Conservation (phyloP, 768 basidiomycete species). For the Suillus subaureus region DNA sequence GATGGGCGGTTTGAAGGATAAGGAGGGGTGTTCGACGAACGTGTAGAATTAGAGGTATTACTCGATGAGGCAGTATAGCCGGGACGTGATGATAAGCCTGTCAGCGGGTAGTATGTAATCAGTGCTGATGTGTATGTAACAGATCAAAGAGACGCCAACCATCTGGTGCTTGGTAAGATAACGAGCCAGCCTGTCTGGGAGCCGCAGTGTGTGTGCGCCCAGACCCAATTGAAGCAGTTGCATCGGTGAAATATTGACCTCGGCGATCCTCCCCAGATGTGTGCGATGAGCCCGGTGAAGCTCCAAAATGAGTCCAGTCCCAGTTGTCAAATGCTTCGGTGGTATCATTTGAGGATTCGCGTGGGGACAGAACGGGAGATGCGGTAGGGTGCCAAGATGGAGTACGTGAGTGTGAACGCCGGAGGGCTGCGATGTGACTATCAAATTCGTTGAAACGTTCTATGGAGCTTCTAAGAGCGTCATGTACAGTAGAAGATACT, state of each 20-base stretch:
- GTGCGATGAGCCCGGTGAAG: neutral
- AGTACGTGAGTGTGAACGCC: slow-evolving; percentile 39
- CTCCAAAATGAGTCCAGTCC: slow-evolving; percentile 8
- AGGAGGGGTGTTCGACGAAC: neutral
- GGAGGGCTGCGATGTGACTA: slow-evolving; percentile 51
- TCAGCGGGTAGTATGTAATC: neutral
- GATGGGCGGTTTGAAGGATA: slow-evolving; percentile 27
- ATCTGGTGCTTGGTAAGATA: slow-evolving; percentile 3
- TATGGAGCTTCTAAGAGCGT: slow-evolving; percentile 45
- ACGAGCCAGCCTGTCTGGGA: slow-evolving; percentile 6
- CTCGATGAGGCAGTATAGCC: slow-evolving; percentile 8
- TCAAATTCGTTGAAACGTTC: slow-evolving; percentile 59
- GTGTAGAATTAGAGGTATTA: neutral
- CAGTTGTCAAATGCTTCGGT: slow-evolving; percentile 9
- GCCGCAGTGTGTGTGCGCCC: slow-evolving; percentile 1
- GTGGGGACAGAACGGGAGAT: slow-evolving; percentile 29
- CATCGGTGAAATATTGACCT: slow-evolving; percentile 10
- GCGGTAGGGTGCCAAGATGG: slow-evolving; percentile 24
- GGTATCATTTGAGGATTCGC: slow-evolving; percentile 20
- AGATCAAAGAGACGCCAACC: neutral
- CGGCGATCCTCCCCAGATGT: neutral
- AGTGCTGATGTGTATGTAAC: slow-evolving; percentile 2
- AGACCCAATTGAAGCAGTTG: slow-evolving; percentile 2
- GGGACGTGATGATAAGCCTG: slow-evolving; percentile 8
- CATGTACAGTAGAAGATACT: slow-evolving; percentile 28